A percentile compares a stretch with the other conserved stretches of the same genome.
These are phyloP conservation scores for Aspergillus neotritici DNA, from an alignment of 2,329 filamentous ascomycete genomes.

Conservation along the genomic window DNA sequence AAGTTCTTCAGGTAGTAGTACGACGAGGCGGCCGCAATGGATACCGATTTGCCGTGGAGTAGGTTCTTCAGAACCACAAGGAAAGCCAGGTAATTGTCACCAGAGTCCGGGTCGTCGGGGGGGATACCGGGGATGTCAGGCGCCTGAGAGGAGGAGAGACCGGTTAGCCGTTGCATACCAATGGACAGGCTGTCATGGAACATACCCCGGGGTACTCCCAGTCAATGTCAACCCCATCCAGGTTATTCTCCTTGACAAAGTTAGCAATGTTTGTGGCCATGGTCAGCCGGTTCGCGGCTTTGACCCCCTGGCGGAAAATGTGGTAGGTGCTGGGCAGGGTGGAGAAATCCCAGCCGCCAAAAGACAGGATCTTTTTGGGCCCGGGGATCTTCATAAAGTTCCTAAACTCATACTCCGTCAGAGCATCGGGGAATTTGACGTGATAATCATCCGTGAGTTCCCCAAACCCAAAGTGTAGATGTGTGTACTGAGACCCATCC, in stretches of 20 bases:
- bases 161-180: not conserved
- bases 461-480: slow-evolving; percentile 37
- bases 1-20: slow-evolving; percentile 23
- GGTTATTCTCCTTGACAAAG: slow-evolving; percentile 7
- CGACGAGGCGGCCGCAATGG: slow-evolving; percentile 25
- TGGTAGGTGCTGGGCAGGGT: slow-evolving; percentile 33
- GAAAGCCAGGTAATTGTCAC: slow-evolving; percentile 33
- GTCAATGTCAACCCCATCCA: slow-evolving; percentile 12
- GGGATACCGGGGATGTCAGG: slow-evolving; percentile 22
- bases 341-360: slow-evolving; percentile 45
- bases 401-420: slow-evolving; percentile 25
- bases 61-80: slow-evolving; percentile 19
- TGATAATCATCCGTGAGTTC: slow-evolving; percentile 29
- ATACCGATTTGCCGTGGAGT: slow-evolving; percentile 17
- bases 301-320: slow-evolving; percentile 36
- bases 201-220: slow-evolving; percentile 14
- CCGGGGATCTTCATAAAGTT: slow-evolving; percentile 27
- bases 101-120: slow-evolving; percentile 22
- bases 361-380: slow-evolving; percentile 38
- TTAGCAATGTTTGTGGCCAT: slow-evolving; percentile 34
- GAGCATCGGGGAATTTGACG: slow-evolving; percentile 17
- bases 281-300: slow-evolving; percentile 33
- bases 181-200: not conserved
- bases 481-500: slow-evolving; percentile 21
- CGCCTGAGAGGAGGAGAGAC: not conserved